These are phyloP conservation scores for Penicillium longicatenatum DNA, from an alignment of 495 filamentous ascomycete species.

Conservation along the genomic window DNA sequence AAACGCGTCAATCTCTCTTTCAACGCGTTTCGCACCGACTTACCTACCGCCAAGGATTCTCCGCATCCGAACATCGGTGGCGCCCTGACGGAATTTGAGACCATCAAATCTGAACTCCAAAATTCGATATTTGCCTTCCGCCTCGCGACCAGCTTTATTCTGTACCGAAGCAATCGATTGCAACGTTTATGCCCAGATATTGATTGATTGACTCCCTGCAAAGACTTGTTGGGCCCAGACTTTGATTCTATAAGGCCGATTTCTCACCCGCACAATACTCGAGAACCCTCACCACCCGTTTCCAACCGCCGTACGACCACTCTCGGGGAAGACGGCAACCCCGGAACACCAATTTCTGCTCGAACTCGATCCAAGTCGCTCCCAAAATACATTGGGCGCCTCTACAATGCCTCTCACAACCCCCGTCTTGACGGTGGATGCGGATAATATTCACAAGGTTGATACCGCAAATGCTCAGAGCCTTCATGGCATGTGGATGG, in stretches of 20 bases:
- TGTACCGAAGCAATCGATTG: slow-evolving; percentile 1
- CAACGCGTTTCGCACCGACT: slow-evolving; percentile 13
- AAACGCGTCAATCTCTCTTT: slow-evolving; percentile 27
- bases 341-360: slow-evolving; percentile 38
- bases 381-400: slow-evolving; percentile 26
- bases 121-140: background rate
- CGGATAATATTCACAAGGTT: slow-evolving; percentile 87
- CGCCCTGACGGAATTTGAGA: slow-evolving; percentile 25
- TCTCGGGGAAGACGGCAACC: slow-evolving; percentile 55
- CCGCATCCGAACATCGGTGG: slow-evolving; percentile 25
- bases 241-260: slow-evolving; percentile 20
- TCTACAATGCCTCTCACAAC: slow-evolving; percentile 64
- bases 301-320: slow-evolving; percentile 53
- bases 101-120: slow-evolving; percentile 4
- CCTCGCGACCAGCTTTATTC: background rate
- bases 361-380: background rate
- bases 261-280: slow-evolving; percentile 19
- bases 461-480: slow-evolving; percentile 91
- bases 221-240: slow-evolving; percentile 15
- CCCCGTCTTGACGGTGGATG: slow-evolving; percentile 79
- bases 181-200: slow-evolving; percentile 12
- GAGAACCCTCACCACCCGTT: slow-evolving; percentile 25
- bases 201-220: slow-evolving; percentile 27
- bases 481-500: slow-evolving; percentile 97
- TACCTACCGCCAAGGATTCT: slow-evolving; percentile 11